A percentile compares a stretch with the other conserved stretches of the same genome.
Evolutionary conservation across 441 rosid species (phyloP).

Genomic region (Syzygium syzygioides): DNA sequence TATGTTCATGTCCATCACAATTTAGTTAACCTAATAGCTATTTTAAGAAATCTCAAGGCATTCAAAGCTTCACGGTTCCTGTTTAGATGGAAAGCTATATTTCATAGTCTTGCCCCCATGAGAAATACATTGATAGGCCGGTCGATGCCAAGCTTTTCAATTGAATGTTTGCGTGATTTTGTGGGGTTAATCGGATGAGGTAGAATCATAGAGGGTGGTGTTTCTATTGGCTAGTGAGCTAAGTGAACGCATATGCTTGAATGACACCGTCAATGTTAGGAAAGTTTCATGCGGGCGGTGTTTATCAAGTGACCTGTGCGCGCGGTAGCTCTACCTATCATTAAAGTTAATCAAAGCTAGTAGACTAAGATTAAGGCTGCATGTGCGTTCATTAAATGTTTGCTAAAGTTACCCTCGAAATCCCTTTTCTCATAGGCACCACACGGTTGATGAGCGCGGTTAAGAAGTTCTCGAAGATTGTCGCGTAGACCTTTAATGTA

Average conservation of each 20-base stretch:
- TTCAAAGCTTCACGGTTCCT: background rate
- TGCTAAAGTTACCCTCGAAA: background rate
- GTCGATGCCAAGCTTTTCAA: background rate
- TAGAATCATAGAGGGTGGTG: background rate
- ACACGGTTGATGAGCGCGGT: background rate
- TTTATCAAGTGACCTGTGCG: background rate
- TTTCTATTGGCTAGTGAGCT: background rate
- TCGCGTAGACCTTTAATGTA: background rate
- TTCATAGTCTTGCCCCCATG: background rate
- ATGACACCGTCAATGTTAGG: background rate
- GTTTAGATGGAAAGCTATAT: background rate
- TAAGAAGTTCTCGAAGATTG: background rate
- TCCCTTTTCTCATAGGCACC: background rate
- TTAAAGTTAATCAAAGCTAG: background rate
- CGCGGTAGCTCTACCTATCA: background rate
- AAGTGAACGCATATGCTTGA: background rate
- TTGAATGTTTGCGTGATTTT: background rate
- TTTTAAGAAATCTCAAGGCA: background rate
- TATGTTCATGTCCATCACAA: background rate
- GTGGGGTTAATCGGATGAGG: background rate
- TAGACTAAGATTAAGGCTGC: background rate
- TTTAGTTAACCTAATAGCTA: background rate
- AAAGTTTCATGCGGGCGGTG: rapidly evolving
- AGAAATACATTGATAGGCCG: background rate
- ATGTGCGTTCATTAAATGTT: background rate